Evolutionary conservation across 345 rosid genomes (phyloP), one percentile per base, ranked within the genome.

Genomic region (Lepidium sativum): DNA sequence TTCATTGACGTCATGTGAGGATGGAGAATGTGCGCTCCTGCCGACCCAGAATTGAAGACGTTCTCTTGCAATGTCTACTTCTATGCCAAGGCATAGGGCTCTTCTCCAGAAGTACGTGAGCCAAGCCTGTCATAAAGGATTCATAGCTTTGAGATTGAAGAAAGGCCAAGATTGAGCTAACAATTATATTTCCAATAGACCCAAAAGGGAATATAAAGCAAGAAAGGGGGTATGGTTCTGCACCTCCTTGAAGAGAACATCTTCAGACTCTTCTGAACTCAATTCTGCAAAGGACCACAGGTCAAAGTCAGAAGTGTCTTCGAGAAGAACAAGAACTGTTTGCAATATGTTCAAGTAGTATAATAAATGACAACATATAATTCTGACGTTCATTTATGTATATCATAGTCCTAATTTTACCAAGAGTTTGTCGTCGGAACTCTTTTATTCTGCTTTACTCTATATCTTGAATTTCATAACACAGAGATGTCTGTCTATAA

Each of bases 91-190:
- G 42, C 78, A 78, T 71, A 81, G 75, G 54, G 95, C 96, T 77
- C 99, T 86, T 83, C 92, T 82, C 99, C 99, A 95, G 71, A 88
- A 91, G 72, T 95, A 95, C 35, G 99, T 88, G 51, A 95, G 86
- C 99, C 99, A 95, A 56, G 99, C 97, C 99, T 95, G 78, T 35
- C 21, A 49, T 48, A 66, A 42, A 57, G 2, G 50, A 43, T 62
- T 35, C 39, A 34, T 53, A 68, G 21, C 21, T 31, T 25, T 42
- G 62, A 61, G 47, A 60, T 32, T 33, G 5, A 18, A 54, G 14
- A 54, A 11, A 38, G 16, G 35, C 65, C 59, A 56, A 23, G 20
- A 45, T 18, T 38, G 41, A 63, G 51, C 29, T 16, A 5, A 20
- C 0, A 3, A 54, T 47, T 23, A 18, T 48, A 9, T 27, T 34